Percentiles rank a stretch among this genome's conserved stretches.
Evolutionary conservation across 331 rosid species (phyloP).

Genomic region (Malus hybrid): DNA sequence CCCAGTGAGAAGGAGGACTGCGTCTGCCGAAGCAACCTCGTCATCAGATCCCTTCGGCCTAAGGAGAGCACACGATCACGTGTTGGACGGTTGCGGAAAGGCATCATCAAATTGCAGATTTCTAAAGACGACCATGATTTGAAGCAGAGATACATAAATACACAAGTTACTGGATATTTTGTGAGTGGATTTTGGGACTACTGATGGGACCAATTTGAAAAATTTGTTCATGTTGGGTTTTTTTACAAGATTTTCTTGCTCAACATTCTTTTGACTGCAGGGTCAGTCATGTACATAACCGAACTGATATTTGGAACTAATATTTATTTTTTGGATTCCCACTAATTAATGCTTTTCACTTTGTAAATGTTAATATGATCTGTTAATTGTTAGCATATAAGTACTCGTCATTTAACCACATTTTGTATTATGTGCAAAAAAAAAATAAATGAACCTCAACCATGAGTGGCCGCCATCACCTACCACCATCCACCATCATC

Average conservation of each 20-base stretch:
- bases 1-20: neutral
- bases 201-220: neutral
- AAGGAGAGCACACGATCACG: neutral
- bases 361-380: neutral
- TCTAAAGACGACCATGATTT: neutral
- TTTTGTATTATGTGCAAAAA: too few relatives aligned
- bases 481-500: too few relatives aligned
- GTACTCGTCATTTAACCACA: neutral
- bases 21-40: neutral
- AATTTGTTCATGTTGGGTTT: neutral
- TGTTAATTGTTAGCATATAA: neutral
- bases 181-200: slow-evolving; percentile 7
- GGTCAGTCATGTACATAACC: slow-evolving; percentile 7
- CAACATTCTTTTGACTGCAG: slow-evolving; percentile 18
- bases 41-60: neutral
- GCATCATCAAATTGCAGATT: neutral
- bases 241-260: slow-evolving; percentile 1
- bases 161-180: neutral
- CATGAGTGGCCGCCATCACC: too few relatives aligned
- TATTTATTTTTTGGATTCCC: neutral
- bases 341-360: neutral
- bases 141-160: neutral
- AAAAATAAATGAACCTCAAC: too few relatives aligned
- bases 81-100: neutral
- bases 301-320: neutral